Evolutionary conservation across 345 rosid species (phyloP), one percentile per base, ranked within the genome.

Genomic region (Moringa oleifera): DNA sequence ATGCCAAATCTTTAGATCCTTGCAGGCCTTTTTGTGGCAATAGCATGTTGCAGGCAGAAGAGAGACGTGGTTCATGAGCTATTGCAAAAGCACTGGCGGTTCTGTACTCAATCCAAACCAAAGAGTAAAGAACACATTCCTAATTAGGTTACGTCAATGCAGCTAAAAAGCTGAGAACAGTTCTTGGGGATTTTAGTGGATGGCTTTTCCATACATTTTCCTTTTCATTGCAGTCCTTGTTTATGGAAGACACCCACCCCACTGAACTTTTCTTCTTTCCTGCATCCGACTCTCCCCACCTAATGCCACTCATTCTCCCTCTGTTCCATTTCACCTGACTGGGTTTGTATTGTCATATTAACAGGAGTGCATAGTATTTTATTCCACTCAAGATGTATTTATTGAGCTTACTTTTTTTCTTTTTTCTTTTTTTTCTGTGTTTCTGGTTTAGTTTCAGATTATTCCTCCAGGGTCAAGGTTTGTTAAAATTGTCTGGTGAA

Each of bases 131-230:
- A 51, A 18, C 22, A 19, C 15, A 18, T 51, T 51, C 21, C 54
- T 47, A 18, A 51, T 54, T 54, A 12, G 20, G 13, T 20, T 41
- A 18, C 55, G 16, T 55, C 23, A 65, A 56, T 15, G 68, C 20
- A n/a, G 22, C 22, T 36, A 57, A 64, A 52, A 62, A 64, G 68
- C 47, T 50, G 17, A n/a, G 50, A 65, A 57, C 49, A 47, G 41
- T 57, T n/a, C 46, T 17, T 20, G 62, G 33, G 20, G 56, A n/a
- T 56, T 12, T 56, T 57, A 65, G 31, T 25, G 62, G 59, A 57
- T 50, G 49, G 25, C 64, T 46, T 47, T 61, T 47, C 64, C 50
- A 47, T 51, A 23, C 20, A 22, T 25, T 56, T 55, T 55, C 15
- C 61, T 19, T 19, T 56, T 55, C 16, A 46, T 47, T 36, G 22